Evolutionary conservation across 78 protist species (phyloP), one percentile per base, ranked within the genome.

Genomic region (Anaeramoeba flamelloides): DNA sequence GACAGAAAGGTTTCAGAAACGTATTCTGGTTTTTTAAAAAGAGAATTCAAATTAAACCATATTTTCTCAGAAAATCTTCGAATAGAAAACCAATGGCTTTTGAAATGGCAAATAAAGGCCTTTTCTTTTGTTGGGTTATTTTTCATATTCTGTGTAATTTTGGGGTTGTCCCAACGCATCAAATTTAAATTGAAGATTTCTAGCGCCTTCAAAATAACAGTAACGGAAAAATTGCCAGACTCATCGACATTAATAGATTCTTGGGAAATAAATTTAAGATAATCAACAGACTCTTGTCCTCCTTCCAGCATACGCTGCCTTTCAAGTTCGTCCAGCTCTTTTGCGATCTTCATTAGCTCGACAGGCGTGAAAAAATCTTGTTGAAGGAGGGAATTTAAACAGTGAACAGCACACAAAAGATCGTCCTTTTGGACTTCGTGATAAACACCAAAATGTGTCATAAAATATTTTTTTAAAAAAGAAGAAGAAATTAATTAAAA

Each of bases 391-490:
- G 87, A 76, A 79, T 87, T 87, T 33, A 87, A 3, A 3, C 81
- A 82, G 64, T 87, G 90, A 1, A 81, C 85, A 22, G 81, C 87
- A 80, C 90, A 87, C 38, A 87, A 78, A 36, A 82, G 81, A 41
- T 85, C 90, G 22, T 82, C 37, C 38, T 53, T 53, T n/a, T n/a
- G n/a, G n/a, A n/a, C n/a, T n/a, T n/a, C n/a, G n/a, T n/a, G n/a
- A n/a, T n/a, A n/a, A n/a, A n/a, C n/a, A n/a, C n/a, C n/a, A n/a
- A n/a, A n/a, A n/a, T n/a, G n/a, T n/a, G n/a, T n/a, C n/a, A n/a
- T n/a, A n/a, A n/a, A n/a, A n/a, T n/a, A n/a, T n/a, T n/a, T n/a
- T n/a, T n/a, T n/a, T n/a, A n/a, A n/a, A n/a, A n/a, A n/a, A n/a
- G n/a, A n/a, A n/a, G n/a, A n/a, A n/a, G n/a, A n/a, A n/a, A n/a